phyloP scores from a whole-genome alignment of 2,329 filamentous ascomycete species.

The Rhexocercosporidium sp. region DNA sequence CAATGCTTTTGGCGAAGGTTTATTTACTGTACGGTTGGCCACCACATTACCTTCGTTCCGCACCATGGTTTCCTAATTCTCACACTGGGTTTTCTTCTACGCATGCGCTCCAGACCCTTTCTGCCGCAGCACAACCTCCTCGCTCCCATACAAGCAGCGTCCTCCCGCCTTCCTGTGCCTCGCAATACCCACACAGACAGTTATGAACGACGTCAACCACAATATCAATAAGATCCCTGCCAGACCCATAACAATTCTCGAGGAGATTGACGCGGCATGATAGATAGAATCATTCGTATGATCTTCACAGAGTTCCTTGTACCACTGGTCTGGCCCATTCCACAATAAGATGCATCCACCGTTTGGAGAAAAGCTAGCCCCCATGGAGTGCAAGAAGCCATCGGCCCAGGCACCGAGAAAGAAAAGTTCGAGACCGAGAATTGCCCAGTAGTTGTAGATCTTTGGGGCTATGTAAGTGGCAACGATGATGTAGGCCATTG shows the following conservation, averaged over 20 bases:
- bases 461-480: background rate
- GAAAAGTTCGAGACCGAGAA: background rate
- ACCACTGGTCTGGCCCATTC: background rate
- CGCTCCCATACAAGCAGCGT: background rate
- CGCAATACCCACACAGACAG: background rate
- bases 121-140: too few relatives aligned
- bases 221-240: background rate
- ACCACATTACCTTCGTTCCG: too few relatives aligned
- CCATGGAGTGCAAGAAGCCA: background rate
- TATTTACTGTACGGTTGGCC: too few relatives aligned
- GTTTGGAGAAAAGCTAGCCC: background rate
- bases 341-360: background rate
- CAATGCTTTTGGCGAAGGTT: too few relatives aligned
- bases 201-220: background rate
- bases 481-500: background rate
- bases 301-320: background rate
- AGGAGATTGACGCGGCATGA: background rate
- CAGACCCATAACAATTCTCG: background rate
- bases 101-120: too few relatives aligned
- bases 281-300: background rate
- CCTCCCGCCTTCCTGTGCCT: background rate
- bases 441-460: slow-evolving; percentile 2
- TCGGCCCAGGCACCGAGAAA: background rate
- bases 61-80: too few relatives aligned
- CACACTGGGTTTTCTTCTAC: too few relatives aligned